Conservation (phyloP, 2,329 filamentous ascomycete species). For the Dothideomycetes sp. region DNA sequence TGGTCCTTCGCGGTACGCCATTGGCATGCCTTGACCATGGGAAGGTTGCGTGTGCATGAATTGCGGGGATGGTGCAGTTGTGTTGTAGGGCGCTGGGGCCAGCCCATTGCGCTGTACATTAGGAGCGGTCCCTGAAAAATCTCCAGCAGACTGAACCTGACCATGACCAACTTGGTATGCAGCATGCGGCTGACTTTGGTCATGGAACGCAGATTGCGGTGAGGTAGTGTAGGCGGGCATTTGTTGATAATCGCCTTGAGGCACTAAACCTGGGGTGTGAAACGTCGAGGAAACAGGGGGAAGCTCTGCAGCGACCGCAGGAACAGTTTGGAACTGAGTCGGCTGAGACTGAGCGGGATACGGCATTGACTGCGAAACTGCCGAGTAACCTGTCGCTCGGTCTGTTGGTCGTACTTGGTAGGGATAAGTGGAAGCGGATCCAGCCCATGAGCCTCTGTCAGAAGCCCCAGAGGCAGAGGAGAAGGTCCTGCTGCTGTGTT, state of each 20-base stretch:
- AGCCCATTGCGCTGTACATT: constrained; percentile 3
- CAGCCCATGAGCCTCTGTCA: neutral
- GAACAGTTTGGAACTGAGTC: constrained; percentile 5
- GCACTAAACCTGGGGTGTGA: constrained; percentile 1
- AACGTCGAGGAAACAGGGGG: constrained; percentile 1
- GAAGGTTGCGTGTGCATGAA: constrained; percentile 3
- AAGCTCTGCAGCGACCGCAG: neutral
- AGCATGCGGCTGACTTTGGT: neutral
- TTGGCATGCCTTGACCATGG: neutral
- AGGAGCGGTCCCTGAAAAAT: neutral
- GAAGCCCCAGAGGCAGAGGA: neutral
- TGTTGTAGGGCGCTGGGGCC: constrained; percentile 6
- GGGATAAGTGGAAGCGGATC: constrained; percentile 1
- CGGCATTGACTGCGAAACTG: constrained; percentile 1
- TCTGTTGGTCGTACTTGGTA: constrained; percentile 4
- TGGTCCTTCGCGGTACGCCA: constrained; percentile 4
- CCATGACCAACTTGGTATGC: neutral
- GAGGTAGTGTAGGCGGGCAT: constrained; percentile 6
- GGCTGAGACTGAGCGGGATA: constrained; percentile 5
- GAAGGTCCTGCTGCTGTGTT: neutral
- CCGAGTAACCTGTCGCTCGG: constrained; percentile 1
- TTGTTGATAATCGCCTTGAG: constrained; percentile 5
- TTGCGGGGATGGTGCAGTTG: neutral
- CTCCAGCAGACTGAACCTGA: neutral
- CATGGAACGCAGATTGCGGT: constrained; percentile 1